A percentile compares a stretch with the other conserved stretches of the same genome.
These are phyloP conservation scores for Cercospora beticola DNA, from an alignment of 2,329 filamentous ascomycete genomes.

Conservation along the genomic window DNA sequence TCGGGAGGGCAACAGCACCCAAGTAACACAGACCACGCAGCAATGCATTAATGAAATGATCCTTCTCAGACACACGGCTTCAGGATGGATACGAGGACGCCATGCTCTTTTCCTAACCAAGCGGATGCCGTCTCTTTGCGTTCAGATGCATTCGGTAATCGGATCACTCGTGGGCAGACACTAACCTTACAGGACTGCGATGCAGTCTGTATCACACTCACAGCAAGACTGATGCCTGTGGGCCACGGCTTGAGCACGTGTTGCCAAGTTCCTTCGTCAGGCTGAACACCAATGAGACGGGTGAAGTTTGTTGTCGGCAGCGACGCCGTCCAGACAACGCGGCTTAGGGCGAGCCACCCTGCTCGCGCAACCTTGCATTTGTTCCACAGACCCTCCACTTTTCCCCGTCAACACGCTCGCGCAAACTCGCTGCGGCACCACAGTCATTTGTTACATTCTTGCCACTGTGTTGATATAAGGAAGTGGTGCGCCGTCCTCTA, in stretches of 20 bases:
- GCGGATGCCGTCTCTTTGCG: background rate
- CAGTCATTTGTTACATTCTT: background rate
- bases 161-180: background rate
- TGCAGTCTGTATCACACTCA: background rate
- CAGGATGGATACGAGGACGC: background rate
- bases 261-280: slow-evolving; percentile 1
- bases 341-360: slow-evolving; percentile 1
- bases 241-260: background rate
- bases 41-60: background rate
- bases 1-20: slow-evolving; percentile 2
- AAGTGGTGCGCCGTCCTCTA: background rate
- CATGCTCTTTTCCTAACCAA: background rate
- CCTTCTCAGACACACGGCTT: background rate
- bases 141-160: background rate
- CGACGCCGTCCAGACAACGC: slow-evolving; percentile 3
- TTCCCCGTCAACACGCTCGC: background rate
- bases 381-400: background rate
- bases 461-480: background rate
- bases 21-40: background rate
- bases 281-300: background rate
- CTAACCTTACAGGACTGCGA: background rate
- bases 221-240: background rate
- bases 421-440: slow-evolving; percentile 1
- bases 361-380: background rate
- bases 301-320: background rate